These are phyloP conservation scores for Pseudoperonospora humuli DNA, from an alignment of 352 stramenopile species.

Conservation along the genomic window DNA sequence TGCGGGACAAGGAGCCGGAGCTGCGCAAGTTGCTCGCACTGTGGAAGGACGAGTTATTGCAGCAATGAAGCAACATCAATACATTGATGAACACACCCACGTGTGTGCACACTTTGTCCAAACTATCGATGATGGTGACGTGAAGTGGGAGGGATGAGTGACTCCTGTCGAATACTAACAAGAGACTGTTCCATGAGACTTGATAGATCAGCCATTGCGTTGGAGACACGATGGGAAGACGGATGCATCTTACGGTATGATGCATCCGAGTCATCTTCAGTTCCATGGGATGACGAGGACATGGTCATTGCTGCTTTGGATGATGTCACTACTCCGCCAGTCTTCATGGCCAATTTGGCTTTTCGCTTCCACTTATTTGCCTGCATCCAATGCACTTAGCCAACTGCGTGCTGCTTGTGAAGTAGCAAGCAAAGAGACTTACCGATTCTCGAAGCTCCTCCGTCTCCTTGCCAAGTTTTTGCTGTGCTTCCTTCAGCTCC, in stretches of 20 bases:
- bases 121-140: conserved; percentile 5
- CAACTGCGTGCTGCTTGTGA: neutral
- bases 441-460: conserved; percentile 53
- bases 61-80: conserved; percentile 51
- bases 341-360: conserved; percentile 46
- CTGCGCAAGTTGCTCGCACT: conserved; percentile 58
- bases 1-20: conserved; percentile 47
- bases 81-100: conserved; percentile 15
- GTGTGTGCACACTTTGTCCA: conserved; percentile 5
- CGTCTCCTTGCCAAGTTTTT: conserved; percentile 59
- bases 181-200: conserved; percentile 76
- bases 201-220: conserved; percentile 69
- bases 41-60: conserved; percentile 72
- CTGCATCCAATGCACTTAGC: conserved; percentile 5
- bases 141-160: conserved; percentile 10
- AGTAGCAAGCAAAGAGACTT: neutral
- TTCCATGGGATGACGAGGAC: conserved; percentile 49
- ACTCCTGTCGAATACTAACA: conserved; percentile 49
- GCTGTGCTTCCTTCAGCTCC: conserved; percentile 46
- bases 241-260: conserved; percentile 49
- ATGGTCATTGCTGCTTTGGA: conserved; percentile 25
- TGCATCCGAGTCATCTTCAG: conserved; percentile 48
- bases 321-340: conserved; percentile 1
- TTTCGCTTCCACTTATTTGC: conserved; percentile 62
- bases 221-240: conserved; percentile 36